Evolutionary conservation across 768 basidiomycete genomes (phyloP).

Genomic region (Lactarius indigo): DNA sequence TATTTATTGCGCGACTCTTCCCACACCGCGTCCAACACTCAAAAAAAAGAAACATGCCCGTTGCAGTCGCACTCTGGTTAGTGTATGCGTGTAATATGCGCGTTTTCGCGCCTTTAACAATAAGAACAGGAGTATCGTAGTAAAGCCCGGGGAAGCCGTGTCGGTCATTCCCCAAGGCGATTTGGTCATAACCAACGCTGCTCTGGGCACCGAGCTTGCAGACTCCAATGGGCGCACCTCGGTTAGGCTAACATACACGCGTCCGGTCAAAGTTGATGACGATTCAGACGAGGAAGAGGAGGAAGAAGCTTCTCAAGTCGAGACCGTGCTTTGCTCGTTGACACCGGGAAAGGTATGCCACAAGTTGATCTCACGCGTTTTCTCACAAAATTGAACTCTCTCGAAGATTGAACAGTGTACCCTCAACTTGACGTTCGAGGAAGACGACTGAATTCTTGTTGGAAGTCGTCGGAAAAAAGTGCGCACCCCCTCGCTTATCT

Average conservation of each 20-base stretch:
- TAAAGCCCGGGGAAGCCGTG: constrained; percentile 56
- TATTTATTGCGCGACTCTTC: not conserved
- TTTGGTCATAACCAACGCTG: constrained; percentile 77
- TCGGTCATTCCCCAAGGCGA: constrained; percentile 59
- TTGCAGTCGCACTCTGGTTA: constrained; percentile 67
- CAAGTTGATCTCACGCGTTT: not conserved
- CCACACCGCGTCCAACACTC: constrained; percentile 9
- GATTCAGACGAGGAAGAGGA: constrained; percentile 44
- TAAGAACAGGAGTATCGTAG: constrained; percentile 52
- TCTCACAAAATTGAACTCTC: constrained; percentile 7
- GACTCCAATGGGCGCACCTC: constrained; percentile 60
- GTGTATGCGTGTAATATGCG: constrained; percentile 6
- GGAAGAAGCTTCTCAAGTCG: constrained; percentile 35
- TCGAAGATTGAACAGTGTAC: constrained; percentile 71
- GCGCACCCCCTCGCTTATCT: constrained; percentile 24
- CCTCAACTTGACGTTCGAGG: constrained; percentile 67
- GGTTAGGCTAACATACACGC: constrained; percentile 60
- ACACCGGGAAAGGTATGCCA: constrained; percentile 72
- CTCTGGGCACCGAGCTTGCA: constrained; percentile 69
- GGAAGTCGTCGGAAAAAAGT: constrained; percentile 82
- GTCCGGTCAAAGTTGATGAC: constrained; percentile 40
- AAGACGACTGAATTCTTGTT: constrained; percentile 63
- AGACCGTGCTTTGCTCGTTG: constrained; percentile 71
- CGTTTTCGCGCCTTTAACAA: constrained; percentile 14
- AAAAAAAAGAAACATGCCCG: constrained; percentile 42